Base-by-base conservation (phyloP, 257 asterid genomes). In the Solanum ahanhuiri region DNA sequence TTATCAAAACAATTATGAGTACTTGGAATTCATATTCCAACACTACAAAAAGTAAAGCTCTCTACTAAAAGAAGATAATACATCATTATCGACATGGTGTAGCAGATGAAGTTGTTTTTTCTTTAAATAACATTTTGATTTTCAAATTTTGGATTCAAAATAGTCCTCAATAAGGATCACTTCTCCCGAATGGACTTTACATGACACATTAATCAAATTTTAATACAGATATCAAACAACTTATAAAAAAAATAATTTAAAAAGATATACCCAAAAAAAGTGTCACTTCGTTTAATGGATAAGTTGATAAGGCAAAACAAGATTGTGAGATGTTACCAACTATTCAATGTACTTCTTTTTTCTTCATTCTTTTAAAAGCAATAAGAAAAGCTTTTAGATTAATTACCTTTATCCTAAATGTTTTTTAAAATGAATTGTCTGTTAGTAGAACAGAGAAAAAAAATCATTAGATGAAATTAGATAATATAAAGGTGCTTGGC, bases 51-150 rank as follows among this genome's bases (percentile, higher is more conserved):
- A 23, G 83, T 41, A 4, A 14, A 79, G 17, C 17, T 79, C 66
- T 54, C 63, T 6, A 2, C n/a, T 18, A 54, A 54, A 28, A 28
- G 15, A 25, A 77, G 17, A 28, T 48, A 28, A 28, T 28, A 5
- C 25, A 6, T 0, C 9, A 18, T 18, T 54, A 54, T 57, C 11
- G 11, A 57, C 1, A 0, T 18, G 11, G 1, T 57, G 4, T 1
- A 57, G 0, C 0, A 18, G 2, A 57, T 57, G 1, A 7, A 57
- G 11, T 57, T 57, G 4, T 0, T 57, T 54, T 54, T 18, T 48
- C 7, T 14, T 48, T 14, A 15, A 15, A 1, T 48, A 48, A 0
- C 8, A 48, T 48, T 48, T 48, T 48, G 0, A 18, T 54, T 54
- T 0, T 54, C 10, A 54, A 54, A 54, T 18, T 54, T 54, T 54